Percentiles rank a stretch among this genome's conserved stretches.
phyloP scores from a whole-genome alignment of 371 early-diverging fungal genomes.

The Mucor racemosus region DNA sequence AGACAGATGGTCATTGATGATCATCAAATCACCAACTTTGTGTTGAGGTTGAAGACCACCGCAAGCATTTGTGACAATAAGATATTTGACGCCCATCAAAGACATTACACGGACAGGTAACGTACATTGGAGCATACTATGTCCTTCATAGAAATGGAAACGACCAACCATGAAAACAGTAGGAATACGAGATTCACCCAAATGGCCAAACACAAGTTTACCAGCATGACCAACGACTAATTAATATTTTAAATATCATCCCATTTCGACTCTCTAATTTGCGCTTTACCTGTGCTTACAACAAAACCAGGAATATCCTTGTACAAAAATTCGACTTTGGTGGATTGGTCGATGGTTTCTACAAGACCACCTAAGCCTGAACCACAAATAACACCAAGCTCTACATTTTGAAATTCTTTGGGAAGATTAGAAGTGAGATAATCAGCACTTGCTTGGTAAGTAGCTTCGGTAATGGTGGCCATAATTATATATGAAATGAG shows the following conservation, averaged over 20 bases:
- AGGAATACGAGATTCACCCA: constrained; percentile 69
- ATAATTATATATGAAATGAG: constrained; percentile 9
- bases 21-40: constrained; percentile 88
- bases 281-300: constrained; percentile 74
- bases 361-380: constrained; percentile 90
- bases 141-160: constrained; percentile 90
- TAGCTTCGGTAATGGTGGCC: constrained; percentile 33
- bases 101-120: constrained; percentile 91
- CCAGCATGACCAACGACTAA: constrained; percentile 89
- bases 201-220: constrained; percentile 88
- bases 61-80: constrained; percentile 93
- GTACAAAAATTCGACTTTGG: constrained; percentile 74
- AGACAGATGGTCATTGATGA: constrained; percentile 89
- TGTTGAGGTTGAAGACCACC: constrained; percentile 83
- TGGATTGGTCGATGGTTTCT: constrained; percentile 66
- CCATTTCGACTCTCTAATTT: background rate
- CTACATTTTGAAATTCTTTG: constrained; percentile 40
- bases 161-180: constrained; percentile 89
- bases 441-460: constrained; percentile 30
- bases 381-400: constrained; percentile 91
- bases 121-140: constrained; percentile 75
- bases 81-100: constrained; percentile 77
- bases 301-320: constrained; percentile 88
- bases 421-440: constrained; percentile 39
- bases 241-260: background rate